Percentiles rank a stretch among this genome's conserved stretches.
phyloP scores from a whole-genome alignment of 2,329 filamentous ascomycete species.

The Cercospora sp. region DNA sequence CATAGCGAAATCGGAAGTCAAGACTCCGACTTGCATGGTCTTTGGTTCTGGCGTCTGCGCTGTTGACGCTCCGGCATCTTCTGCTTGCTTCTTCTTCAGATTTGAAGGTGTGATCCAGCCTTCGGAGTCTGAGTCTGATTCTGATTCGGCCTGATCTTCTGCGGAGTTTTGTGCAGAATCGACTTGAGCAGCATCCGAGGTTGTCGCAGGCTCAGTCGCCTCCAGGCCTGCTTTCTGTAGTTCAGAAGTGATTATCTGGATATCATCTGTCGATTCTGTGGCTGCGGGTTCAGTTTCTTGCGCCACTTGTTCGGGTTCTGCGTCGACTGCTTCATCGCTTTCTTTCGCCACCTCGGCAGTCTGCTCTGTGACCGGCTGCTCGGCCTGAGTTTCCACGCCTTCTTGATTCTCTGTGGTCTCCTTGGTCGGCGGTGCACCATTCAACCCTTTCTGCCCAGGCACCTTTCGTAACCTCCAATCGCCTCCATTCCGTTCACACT shows the following conservation, averaged over 20 bases:
- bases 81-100: constrained; percentile 76
- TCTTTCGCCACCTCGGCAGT: neutral
- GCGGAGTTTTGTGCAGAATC: constrained; percentile 31
- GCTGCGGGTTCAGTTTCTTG: neutral
- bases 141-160: constrained; percentile 44
- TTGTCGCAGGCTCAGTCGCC: constrained; percentile 22
- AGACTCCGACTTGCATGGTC: constrained; percentile 80
- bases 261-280: neutral
- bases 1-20: constrained; percentile 96
- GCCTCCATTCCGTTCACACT: constrained; percentile 85
- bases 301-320: neutral
- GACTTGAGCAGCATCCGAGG: constrained; percentile 29
- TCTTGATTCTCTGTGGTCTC: neutral
- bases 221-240: constrained; percentile 19
- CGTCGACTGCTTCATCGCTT: neutral
- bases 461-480: constrained; percentile 79
- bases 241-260: constrained; percentile 19
- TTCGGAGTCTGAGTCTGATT: constrained; percentile 59
- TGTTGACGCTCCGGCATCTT: constrained; percentile 56
- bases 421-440: constrained; percentile 63
- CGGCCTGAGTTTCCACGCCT: constrained; percentile 3
- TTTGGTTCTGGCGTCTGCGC: constrained; percentile 54
- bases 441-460: constrained; percentile 76
- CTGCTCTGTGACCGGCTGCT: constrained; percentile 1
- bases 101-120: constrained; percentile 96